Evolutionary conservation across 1,139 yeast genomes (phyloP), one percentile per base, ranked within the genome.

Genomic region (Hansenula lynferdii): DNA sequence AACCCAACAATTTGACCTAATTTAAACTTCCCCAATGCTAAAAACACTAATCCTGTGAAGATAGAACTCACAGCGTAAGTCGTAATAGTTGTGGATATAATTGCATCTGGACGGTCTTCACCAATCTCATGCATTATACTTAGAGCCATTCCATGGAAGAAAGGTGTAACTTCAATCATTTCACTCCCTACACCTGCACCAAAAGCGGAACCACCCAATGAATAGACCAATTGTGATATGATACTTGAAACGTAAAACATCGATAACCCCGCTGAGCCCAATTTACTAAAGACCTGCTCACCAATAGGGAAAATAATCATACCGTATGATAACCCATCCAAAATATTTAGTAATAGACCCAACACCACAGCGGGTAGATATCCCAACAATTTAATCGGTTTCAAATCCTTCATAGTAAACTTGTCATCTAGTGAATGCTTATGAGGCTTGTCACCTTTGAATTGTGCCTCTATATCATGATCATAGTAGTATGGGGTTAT

Each of bases 131-230:
- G 60, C 54, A 80, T 65, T 34, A 92, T 80, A 5, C 83, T 70
- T 19, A 76, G 67, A 1, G 97, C 97, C 96, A 92, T 90, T 4
- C 95, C 75, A 56, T 92, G 98, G 68, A 92, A 92, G 59, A 92
- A 92, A 1, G 98, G 98, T 1, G 97, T 95, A 17, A 92, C 90
- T 61, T 92, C 98, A 49, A 92, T 92, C 98, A 92, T 92, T 64
- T 92, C 98, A 5, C 96, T 85, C 0, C 98, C 98, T 36, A 90
- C 81, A 9, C 96, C 96, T 8, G 92, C 75, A 45, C 77, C 79
- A 64, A 92, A 92, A 5, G 87, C 84, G 11, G 96, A 85, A 2
- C 95, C 95, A 16, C 98, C 98, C 22, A 85, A 62, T 0, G 97
- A 89, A 57, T 77, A 90, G 5, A 87, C 85, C 48, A 89, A 65